These are phyloP conservation scores for Ophiostoma perfectum DNA, from an alignment of 2,329 filamentous ascomycete species.

Conservation along the genomic window DNA sequence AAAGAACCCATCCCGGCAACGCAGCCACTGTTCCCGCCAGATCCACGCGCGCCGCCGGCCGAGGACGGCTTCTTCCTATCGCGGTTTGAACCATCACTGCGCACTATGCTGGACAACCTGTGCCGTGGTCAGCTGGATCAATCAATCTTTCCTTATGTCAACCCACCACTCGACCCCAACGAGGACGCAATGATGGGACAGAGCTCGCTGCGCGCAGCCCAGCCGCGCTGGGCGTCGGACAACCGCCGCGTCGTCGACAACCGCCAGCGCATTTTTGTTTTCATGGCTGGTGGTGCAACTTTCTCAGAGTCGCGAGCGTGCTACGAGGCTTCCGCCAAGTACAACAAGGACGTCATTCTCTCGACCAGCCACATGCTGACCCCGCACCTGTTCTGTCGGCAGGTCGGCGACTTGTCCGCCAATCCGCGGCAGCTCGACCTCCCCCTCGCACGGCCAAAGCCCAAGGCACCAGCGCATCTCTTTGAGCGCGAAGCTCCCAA, in stretches of 20 bases:
- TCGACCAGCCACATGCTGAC: conserved; percentile 90
- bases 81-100: conserved; percentile 75
- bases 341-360: conserved; percentile 77
- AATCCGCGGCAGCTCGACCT: conserved; percentile 73
- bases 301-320: conserved; percentile 85
- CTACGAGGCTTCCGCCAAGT: conserved; percentile 73
- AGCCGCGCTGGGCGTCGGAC: conserved; percentile 90
- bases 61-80: conserved; percentile 80
- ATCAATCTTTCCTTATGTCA: conserved; percentile 64
- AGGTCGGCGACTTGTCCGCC: conserved; percentile 71
- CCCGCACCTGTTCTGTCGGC: conserved; percentile 73
- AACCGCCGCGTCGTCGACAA: conserved; percentile 71
- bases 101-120: conserved; percentile 73
- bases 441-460: conserved; percentile 71
- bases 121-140: conserved; percentile 63
- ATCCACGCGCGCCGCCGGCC: conserved; percentile 40
- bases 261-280: conserved; percentile 83
- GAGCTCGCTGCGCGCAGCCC: conserved; percentile 80
- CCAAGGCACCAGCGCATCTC: conserved; percentile 77
- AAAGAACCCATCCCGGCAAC: conserved; percentile 68
- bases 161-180: conserved; percentile 60
- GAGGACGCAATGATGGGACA: conserved; percentile 55
- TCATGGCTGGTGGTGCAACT: conserved; percentile 91
- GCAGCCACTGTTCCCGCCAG: conserved; percentile 66
- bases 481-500: conserved; percentile 65